Base-by-base conservation (phyloP, 2,329 filamentous ascomycete species). In the Diatrype stigma region DNA sequence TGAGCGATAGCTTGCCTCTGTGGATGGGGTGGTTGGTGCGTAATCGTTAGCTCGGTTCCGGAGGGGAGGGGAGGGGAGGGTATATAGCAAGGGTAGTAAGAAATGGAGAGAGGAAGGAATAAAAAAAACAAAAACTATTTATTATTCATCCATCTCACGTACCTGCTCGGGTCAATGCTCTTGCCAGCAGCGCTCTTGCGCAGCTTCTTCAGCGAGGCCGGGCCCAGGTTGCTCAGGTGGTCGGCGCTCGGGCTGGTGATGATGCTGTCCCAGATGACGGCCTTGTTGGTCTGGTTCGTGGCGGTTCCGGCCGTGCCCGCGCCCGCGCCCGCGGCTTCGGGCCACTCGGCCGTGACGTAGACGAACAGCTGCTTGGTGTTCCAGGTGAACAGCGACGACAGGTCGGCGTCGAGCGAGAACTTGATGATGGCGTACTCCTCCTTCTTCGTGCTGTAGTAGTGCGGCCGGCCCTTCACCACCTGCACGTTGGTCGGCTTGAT, bases 361-460 rank as follows among this genome's bases (percentile, higher is more conserved):
- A 96, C 85, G 73, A 97, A 99, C 64, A 99, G 76, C 73, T 97
- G 90, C 72, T 99, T 99, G 19, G 95, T 99, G 79, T 99, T 99
- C 94, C 93, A 99, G 66, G 89, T 96, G 81, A 97, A 97, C 62
- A 99, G 89, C 42, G 87, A 87, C 54, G 85, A 87, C 54, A 99
- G 82, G 73, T 99, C 93, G 48, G 92, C 88, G 65, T 96, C 88
- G 53, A 99, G 81, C 64, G 92, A 89, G 78, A 99, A 99, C 68
- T 86, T 87, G 67, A 99, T 87, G 67, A 94, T 85, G 61, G 93
- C 94, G 70, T 96, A 97, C 73, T 99, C 94, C 73, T 97, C 92
- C 71, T 89, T 90, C 71, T 94, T 95, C 47, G 81, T 78, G 59
- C 86, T 89, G 78, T 97, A 96, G 80, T 97, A 97, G 70, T 97